phyloP scores from a whole-genome alignment of 371 early-diverging fungal genomes.

The Mucor velutinosus region DNA sequence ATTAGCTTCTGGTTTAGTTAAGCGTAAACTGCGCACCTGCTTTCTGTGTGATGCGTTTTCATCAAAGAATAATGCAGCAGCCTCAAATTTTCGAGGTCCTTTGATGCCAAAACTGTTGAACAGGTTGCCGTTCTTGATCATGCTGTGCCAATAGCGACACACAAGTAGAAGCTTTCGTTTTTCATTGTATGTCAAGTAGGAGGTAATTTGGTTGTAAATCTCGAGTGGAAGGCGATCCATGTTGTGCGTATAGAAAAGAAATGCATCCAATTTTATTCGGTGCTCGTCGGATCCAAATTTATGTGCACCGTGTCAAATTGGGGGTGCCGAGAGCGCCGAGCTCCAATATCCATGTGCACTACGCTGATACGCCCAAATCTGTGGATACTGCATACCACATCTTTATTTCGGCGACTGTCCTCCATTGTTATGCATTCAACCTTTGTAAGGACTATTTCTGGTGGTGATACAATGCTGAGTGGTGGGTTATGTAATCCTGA shows the following conservation, averaged over 20 bases:
- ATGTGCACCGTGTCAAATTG: background rate
- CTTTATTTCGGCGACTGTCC: background rate
- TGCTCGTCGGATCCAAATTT: background rate
- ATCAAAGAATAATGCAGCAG: background rate
- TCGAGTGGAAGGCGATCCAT: slow-evolving; percentile 10
- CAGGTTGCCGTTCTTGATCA: background rate
- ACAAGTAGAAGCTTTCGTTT: slow-evolving; percentile 2
- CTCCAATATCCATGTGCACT: background rate
- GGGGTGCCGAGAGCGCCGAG: slow-evolving; percentile 1
- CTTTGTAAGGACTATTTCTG: too few species aligned
- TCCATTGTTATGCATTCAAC: too few species aligned
- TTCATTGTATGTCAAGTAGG: background rate
- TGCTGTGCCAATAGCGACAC: background rate
- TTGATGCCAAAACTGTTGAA: background rate
- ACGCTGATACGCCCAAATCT: background rate
- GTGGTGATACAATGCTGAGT: too few species aligned
- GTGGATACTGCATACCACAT: background rate
- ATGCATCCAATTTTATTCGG: background rate
- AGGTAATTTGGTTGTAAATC: background rate
- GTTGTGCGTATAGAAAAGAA: background rate
- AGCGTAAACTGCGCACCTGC: background rate
- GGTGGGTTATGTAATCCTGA: too few species aligned
- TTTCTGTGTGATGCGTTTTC: background rate
- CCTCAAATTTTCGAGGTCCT: background rate
- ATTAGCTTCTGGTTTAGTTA: background rate